phyloP scores from a whole-genome alignment of 2,329 filamentous ascomycete species.

The Exophiala spinifera region DNA sequence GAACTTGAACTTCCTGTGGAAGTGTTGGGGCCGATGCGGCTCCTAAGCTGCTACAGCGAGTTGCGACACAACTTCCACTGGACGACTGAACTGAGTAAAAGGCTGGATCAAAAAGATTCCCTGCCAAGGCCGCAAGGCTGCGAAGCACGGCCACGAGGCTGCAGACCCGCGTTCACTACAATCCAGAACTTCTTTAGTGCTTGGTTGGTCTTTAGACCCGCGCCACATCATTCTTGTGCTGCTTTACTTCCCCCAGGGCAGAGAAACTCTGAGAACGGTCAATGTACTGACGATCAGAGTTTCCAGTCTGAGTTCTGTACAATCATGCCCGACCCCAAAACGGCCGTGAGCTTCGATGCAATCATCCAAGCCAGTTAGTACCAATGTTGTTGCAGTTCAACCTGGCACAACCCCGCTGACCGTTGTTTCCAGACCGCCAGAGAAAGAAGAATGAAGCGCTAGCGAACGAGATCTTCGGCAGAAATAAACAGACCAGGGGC shows the following conservation, averaged over 20 bases:
- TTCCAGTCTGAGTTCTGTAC: background rate
- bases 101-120: no score
- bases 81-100: no score
- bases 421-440: slow-evolving; percentile 44
- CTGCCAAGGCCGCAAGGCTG: no score
- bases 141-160: no score
- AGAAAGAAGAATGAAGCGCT: slow-evolving; percentile 56
- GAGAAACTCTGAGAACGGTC: no score
- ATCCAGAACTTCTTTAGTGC: background rate
- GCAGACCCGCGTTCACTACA: no score
- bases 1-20: no score
- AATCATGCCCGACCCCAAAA: slow-evolving; percentile 38
- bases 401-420: no score
- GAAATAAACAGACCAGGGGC: slow-evolving; percentile 47
- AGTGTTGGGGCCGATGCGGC: no score
- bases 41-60: no score
- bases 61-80: no score
- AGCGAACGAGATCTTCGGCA: slow-evolving; percentile 58
- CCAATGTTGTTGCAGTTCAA: background rate
- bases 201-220: background rate
- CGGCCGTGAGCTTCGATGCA: slow-evolving; percentile 47
- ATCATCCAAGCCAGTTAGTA: slow-evolving; percentile 51
- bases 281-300: background rate
- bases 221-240: background rate
- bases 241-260: no score